These are phyloP conservation scores for Citrus cavaleriei DNA, from an alignment of 345 rosid species.

Conservation along the genomic window DNA sequence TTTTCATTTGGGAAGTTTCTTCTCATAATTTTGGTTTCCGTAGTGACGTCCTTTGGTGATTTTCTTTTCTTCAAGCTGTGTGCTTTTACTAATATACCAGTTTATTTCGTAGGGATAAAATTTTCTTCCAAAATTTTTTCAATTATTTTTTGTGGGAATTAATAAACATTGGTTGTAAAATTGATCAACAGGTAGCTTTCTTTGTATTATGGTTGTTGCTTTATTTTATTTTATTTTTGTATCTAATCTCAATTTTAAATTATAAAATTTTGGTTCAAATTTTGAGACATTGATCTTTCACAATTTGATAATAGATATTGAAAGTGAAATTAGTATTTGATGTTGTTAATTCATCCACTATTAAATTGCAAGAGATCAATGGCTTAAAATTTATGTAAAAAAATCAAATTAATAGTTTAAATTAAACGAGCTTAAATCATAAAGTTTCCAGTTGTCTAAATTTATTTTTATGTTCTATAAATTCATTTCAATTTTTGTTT, in stretches of 20 bases:
- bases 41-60: neutral
- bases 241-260: neutral
- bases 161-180: slow-evolving; percentile 8
- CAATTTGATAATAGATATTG: too few relatives aligned
- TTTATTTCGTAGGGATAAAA: neutral
- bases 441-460: neutral
- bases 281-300: too few relatives aligned
- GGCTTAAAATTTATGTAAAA: too few relatives aligned
- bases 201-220: neutral
- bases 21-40: slow-evolving; percentile 8
- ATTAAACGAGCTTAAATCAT: too few relatives aligned
- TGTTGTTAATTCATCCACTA: too few relatives aligned
- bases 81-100: neutral
- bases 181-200: neutral
- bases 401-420: too few relatives aligned
- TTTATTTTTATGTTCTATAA: too few relatives aligned
- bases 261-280: neutral
- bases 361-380: too few relatives aligned
- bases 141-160: slow-evolving; percentile 5
- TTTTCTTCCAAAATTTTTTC: neutral
- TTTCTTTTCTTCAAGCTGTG: neutral
- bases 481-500: neutral
- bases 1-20: slow-evolving; percentile 1
- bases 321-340: too few relatives aligned
- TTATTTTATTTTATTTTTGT: neutral